Percentiles rank a stretch among this genome's conserved stretches.
Conservation (phyloP, 495 filamentous ascomycete species). For the Cetradonia linearis region DNA sequence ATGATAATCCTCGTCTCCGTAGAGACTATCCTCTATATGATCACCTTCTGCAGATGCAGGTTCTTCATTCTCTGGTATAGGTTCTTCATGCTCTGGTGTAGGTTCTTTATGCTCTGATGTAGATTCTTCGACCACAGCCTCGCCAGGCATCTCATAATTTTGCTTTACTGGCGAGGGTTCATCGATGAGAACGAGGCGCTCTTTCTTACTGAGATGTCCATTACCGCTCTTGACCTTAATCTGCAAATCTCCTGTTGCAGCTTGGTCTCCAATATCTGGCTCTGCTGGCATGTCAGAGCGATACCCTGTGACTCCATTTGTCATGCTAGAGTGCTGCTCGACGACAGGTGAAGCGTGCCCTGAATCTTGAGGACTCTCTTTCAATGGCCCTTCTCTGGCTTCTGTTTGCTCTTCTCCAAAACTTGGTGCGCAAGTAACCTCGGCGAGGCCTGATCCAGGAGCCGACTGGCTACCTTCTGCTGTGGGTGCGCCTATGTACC, state of each 20-base stretch:
- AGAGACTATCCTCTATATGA: conserved; percentile 12
- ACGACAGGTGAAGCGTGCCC: background rate
- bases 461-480: conserved; percentile 9
- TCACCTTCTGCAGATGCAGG: background rate
- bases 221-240: conserved; percentile 2
- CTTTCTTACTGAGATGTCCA: conserved; percentile 2
- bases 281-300: conserved; percentile 16
- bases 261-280: background rate
- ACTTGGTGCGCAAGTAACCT: background rate
- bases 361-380: background rate
- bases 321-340: background rate
- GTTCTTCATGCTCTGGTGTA: background rate
- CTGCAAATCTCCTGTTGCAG: background rate
- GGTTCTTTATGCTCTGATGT: background rate
- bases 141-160: background rate
- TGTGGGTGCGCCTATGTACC: conserved; percentile 49
- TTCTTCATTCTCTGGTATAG: background rate
- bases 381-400: background rate
- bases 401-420: conserved; percentile 12
- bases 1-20: conserved; percentile 46
- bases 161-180: background rate
- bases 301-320: conserved; percentile 23
- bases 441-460: conserved; percentile 1
- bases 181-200: conserved; percentile 13
- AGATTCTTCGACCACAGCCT: background rate